Percentiles rank a stretch among this genome's conserved stretches.
These are phyloP conservation scores for Trifolium fragiferum DNA, from an alignment of 306 rosid genomes.

Conservation along the genomic window DNA sequence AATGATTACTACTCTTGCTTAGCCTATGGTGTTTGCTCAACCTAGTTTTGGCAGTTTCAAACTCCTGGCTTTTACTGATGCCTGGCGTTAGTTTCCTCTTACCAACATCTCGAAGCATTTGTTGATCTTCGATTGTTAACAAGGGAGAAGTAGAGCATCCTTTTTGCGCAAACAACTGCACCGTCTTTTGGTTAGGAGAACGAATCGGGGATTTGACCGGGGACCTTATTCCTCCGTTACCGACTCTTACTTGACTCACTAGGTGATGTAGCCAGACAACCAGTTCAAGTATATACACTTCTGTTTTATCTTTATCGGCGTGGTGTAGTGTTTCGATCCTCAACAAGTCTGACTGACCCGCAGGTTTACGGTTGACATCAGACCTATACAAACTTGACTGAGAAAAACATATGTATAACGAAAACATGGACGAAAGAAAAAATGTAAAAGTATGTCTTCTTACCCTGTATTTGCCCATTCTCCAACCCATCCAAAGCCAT, in stretches of 20 bases:
- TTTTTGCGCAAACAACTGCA: slow-evolving; percentile 54
- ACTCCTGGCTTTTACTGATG: slow-evolving; percentile 95
- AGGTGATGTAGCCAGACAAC: slow-evolving; percentile 95
- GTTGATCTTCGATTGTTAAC: slow-evolving; percentile 85
- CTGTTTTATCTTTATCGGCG: slow-evolving; percentile 85
- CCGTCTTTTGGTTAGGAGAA: slow-evolving; percentile 69
- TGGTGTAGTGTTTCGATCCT: slow-evolving; percentile 94
- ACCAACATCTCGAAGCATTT: slow-evolving; percentile 84
- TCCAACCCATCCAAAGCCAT: slow-evolving; percentile 99
- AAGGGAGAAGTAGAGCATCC: slow-evolving; percentile 62
- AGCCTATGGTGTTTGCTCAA: slow-evolving; percentile 80
- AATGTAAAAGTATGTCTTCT: slow-evolving; percentile 49
- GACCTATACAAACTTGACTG: slow-evolving; percentile 59
- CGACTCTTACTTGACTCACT: slow-evolving; percentile 73
- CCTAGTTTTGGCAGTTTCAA: slow-evolving; percentile 70
- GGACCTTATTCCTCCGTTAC: slow-evolving; percentile 81
- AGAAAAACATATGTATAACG: slow-evolving; percentile 23
- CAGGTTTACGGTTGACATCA: slow-evolving; percentile 69
- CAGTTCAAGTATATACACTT: slow-evolving; percentile 80
- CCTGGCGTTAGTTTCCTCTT: slow-evolving; percentile 90
- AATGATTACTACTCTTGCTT: slow-evolving; percentile 91
- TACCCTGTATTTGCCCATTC: slow-evolving; percentile 99
- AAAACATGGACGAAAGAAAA: slow-evolving; percentile 28
- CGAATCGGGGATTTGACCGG: slow-evolving; percentile 84
- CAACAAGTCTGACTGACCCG: slow-evolving; percentile 77